Conservation (phyloP, 2,329 filamentous ascomycete genomes). For the Botryotinia globosa region DNA sequence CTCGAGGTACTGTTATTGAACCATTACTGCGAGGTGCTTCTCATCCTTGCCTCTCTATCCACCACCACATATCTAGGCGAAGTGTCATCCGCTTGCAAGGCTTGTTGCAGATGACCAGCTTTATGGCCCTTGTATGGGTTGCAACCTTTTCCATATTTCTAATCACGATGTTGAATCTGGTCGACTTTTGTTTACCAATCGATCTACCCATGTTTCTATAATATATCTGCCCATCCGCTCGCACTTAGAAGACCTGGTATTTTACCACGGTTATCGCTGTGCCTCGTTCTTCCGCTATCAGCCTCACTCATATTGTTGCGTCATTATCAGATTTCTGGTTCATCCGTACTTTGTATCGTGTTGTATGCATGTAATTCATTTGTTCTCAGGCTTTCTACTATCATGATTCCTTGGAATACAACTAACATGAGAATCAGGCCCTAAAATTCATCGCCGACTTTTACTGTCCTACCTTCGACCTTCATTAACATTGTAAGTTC, state of each 20-base stretch:
- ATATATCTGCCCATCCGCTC: slow-evolving; percentile 35
- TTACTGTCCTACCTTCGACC: not conserved
- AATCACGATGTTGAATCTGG: slow-evolving; percentile 36
- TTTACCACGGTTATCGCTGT: slow-evolving; percentile 28
- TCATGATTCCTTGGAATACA: not conserved
- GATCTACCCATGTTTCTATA: slow-evolving; percentile 37
- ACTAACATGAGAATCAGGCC: slow-evolving; percentile 12
- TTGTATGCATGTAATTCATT: slow-evolving; percentile 13
- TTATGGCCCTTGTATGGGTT: slow-evolving; percentile 27
- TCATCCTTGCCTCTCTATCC: slow-evolving; percentile 29
- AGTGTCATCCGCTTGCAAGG: slow-evolving; percentile 32
- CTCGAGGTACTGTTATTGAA: slow-evolving; percentile 23
- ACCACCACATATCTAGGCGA: slow-evolving; percentile 30
- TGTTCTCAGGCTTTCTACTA: slow-evolving; percentile 5
- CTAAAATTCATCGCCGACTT: not conserved
- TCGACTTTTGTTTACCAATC: slow-evolving; percentile 32
- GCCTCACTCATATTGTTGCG: slow-evolving; percentile 14
- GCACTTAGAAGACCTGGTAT: slow-evolving; percentile 32
- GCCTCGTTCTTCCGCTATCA: slow-evolving; percentile 15
- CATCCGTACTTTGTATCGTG: slow-evolving; percentile 1
- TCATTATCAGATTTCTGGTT: slow-evolving; percentile 10
- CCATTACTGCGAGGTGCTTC: slow-evolving; percentile 22
- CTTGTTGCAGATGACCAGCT: slow-evolving; percentile 35
- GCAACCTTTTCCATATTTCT: slow-evolving; percentile 32
- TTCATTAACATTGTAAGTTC: slow-evolving; percentile 15